Conservation (phyloP, 1,284 basidiomycete genomes). For the Inonotus hispidus region DNA sequence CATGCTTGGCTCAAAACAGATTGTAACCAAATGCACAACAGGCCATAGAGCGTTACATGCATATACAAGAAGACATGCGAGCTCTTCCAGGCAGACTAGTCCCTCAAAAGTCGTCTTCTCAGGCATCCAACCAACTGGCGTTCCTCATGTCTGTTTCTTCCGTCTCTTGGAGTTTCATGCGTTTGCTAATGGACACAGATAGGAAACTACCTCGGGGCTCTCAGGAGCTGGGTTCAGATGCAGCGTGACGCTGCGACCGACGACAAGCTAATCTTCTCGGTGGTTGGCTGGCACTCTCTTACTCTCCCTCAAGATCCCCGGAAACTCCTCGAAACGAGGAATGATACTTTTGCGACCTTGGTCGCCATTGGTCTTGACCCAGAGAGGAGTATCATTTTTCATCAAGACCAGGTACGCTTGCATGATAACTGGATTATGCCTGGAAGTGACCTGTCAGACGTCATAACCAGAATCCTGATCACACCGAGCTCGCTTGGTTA, state of each 20-base stretch:
- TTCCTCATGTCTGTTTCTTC: constrained; percentile 64
- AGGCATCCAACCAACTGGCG: constrained; percentile 82
- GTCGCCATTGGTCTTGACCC: constrained; percentile 86
- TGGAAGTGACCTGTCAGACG: background rate
- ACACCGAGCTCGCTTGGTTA: constrained; percentile 90
- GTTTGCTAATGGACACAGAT: constrained; percentile 44
- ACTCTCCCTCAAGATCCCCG: constrained; percentile 84
- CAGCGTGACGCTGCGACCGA: constrained; percentile 54
- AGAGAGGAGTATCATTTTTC: constrained; percentile 71
- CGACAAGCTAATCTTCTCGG: constrained; percentile 75
- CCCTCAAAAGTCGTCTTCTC: constrained; percentile 56
- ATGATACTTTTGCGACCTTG: constrained; percentile 79
- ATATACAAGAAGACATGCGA: background rate
- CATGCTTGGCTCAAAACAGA: background rate
- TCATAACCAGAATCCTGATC: constrained; percentile 63
- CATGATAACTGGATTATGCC: background rate
- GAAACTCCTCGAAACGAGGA: constrained; percentile 54
- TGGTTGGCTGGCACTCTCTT: constrained; percentile 90
- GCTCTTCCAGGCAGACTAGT: constrained; percentile 1
- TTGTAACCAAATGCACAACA: background rate
- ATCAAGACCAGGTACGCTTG: constrained; percentile 77
- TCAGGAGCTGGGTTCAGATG: constrained; percentile 83
- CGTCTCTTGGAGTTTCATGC: background rate
- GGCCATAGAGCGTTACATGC: background rate
- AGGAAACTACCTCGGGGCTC: constrained; percentile 90